Evolutionary conservation across 2,329 filamentous ascomycete species (phyloP).

Genomic region (Pseudogymnoascus sp.): DNA sequence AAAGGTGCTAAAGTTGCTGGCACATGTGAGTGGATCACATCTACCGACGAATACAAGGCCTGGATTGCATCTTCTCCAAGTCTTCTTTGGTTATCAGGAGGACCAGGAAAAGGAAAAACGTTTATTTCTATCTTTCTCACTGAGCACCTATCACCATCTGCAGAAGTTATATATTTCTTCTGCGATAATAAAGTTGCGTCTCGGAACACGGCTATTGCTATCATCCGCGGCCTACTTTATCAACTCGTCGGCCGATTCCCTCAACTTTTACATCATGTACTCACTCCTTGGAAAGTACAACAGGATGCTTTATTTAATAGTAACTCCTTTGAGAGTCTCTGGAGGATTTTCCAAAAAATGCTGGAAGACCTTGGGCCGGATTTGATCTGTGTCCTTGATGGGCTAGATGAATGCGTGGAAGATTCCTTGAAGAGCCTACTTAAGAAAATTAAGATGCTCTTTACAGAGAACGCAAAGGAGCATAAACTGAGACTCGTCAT

Average conservation of each 20-base stretch:
- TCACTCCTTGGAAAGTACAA: constrained; percentile 11
- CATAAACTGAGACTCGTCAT: background rate
- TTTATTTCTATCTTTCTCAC: constrained; percentile 26
- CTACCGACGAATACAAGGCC: constrained; percentile 13
- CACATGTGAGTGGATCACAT: constrained; percentile 22
- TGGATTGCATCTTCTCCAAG: constrained; percentile 20
- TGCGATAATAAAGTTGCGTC: constrained; percentile 34
- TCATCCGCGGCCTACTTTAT: constrained; percentile 37
- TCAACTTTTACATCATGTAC: constrained; percentile 13
- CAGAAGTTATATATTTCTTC: constrained; percentile 30
- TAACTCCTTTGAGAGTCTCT: constrained; percentile 20
- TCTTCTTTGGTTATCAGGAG: constrained; percentile 30
- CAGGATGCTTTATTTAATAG: constrained; percentile 13
- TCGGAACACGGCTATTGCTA: constrained; percentile 32
- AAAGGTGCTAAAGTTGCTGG: constrained; percentile 16
- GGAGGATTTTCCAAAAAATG: constrained; percentile 23
- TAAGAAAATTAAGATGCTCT: constrained; percentile 5
- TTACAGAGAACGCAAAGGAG: constrained; percentile 12
- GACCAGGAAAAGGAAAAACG: constrained; percentile 32
- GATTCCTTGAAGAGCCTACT: constrained; percentile 14
- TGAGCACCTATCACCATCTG: background rate
- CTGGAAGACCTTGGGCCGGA: constrained; percentile 13
- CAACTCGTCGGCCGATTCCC: constrained; percentile 26
- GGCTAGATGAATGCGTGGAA: constrained; percentile 24
- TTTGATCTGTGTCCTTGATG: constrained; percentile 25